Conservation (phyloP, 2,329 filamentous ascomycete species). For the Calonectria crousiana region DNA sequence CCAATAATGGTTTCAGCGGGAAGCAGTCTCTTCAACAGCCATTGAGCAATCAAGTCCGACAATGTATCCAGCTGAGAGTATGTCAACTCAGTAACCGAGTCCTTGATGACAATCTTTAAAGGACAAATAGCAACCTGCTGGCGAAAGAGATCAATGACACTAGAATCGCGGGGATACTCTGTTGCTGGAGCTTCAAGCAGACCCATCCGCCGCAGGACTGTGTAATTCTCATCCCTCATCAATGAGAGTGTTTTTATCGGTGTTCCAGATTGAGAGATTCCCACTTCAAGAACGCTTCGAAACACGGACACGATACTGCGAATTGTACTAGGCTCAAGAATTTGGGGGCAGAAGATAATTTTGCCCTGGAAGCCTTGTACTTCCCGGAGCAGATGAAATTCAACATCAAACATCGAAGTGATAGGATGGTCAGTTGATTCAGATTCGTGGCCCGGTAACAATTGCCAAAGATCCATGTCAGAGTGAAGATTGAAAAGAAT, state of each 20-base stretch:
- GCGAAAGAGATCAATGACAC: slow-evolving; percentile 38
- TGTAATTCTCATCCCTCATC: not conserved
- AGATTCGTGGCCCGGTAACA: no score
- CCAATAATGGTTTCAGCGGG: slow-evolving; percentile 34
- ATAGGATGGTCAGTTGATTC: no score
- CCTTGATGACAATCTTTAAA: slow-evolving; percentile 32
- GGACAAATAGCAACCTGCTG: slow-evolving; percentile 30
- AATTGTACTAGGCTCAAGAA: not conserved
- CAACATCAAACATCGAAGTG: not conserved
- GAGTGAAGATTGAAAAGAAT: no score
- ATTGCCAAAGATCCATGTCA: no score
- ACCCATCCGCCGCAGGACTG: not conserved
- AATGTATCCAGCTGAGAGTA: slow-evolving; percentile 38
- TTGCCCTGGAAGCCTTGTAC: no score
- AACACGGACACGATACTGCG: not conserved
- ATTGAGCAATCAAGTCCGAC: slow-evolving; percentile 33
- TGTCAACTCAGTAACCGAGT: slow-evolving; percentile 28
- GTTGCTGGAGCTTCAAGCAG: not conserved
- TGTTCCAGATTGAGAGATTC: not conserved
- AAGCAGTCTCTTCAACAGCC: slow-evolving; percentile 25
- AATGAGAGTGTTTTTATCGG: not conserved
- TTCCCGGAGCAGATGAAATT: not conserved
- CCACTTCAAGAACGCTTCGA: not conserved
- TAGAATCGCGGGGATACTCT: not conserved
- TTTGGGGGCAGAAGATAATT: no score